Conservation (phyloP, 2,329 filamentous ascomycete genomes). For the Diplocarpon rosae region DNA sequence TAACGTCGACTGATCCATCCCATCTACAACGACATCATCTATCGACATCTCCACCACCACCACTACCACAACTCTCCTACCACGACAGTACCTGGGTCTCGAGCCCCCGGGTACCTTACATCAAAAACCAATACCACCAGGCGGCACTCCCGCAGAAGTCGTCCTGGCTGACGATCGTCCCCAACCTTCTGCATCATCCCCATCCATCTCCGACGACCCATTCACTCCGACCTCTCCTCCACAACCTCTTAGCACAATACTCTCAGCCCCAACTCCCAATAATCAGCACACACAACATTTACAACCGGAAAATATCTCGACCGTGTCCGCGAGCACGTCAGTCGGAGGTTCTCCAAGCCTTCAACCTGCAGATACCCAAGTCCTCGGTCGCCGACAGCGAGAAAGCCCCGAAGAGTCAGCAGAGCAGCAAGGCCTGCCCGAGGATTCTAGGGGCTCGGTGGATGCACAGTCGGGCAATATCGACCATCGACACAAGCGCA, state of each 20-base stretch:
- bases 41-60: background rate
- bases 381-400: conserved; percentile 47
- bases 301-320: conserved; percentile 15
- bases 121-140: conserved; percentile 13
- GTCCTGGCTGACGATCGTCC: conserved; percentile 64
- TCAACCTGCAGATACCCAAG: conserved; percentile 27
- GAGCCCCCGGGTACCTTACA: conserved; percentile 8
- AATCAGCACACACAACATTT: conserved; percentile 15
- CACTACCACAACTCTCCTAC: conserved; percentile 5
- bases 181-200: conserved; percentile 42
- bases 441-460: conserved; percentile 19
- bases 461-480: conserved; percentile 10
- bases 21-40: background rate
- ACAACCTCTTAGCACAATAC: conserved; percentile 36
- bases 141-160: conserved; percentile 43
- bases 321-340: conserved; percentile 17
- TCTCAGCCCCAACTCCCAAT: conserved; percentile 32
- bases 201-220: conserved; percentile 58
- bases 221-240: conserved; percentile 43
- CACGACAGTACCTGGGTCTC: conserved; percentile 9
- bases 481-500: conserved; percentile 43
- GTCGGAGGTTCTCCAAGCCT: conserved; percentile 13
- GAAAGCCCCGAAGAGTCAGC: conserved; percentile 31
- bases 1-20: background rate
- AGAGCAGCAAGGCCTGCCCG: conserved; percentile 26